Evolutionary conservation across 495 filamentous ascomycete species (phyloP).

Genomic region (Penicillium pancosmium): DNA sequence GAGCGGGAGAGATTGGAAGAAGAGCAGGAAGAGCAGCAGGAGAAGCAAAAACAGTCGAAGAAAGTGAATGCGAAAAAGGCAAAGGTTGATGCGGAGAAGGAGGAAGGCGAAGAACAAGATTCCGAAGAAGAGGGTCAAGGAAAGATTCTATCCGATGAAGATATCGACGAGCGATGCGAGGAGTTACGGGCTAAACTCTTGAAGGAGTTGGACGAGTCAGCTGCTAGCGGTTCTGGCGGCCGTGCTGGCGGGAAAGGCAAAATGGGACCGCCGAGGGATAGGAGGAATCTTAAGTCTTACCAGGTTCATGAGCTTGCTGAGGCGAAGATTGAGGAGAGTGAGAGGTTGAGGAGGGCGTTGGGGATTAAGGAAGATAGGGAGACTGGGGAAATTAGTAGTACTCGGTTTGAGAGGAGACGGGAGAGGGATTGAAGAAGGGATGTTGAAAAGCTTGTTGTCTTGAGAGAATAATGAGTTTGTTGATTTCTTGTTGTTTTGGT

Average conservation of each 20-base stretch:
- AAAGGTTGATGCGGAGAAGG: too few species aligned
- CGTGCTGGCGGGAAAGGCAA: not conserved
- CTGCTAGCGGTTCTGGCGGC: slow-evolving; percentile 6
- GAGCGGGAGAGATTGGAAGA: slow-evolving; percentile 88
- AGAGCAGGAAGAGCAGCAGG: slow-evolving; percentile 56
- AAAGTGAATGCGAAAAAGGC: slow-evolving; percentile 56
- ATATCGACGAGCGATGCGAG: slow-evolving; percentile 46
- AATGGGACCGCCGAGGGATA: slow-evolving; percentile 28
- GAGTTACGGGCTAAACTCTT: slow-evolving; percentile 28
- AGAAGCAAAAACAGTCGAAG: slow-evolving; percentile 54
- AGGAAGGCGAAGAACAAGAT: slow-evolving; percentile 69
- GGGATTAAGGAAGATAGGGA: slow-evolving; percentile 88
- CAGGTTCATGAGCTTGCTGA: slow-evolving; percentile 96
- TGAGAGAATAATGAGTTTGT: too few species aligned
- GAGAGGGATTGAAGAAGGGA: not conserved
- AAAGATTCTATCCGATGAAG: slow-evolving; percentile 21
- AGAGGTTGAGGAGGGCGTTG: slow-evolving; percentile 83
- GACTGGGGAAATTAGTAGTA: slow-evolving; percentile 72
- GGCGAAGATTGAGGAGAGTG: slow-evolving; percentile 95
- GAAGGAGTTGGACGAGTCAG: slow-evolving; percentile 33
- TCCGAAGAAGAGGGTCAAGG: slow-evolving; percentile 14
- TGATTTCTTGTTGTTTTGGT: too few species aligned
- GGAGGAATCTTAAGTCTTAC: slow-evolving; percentile 75
- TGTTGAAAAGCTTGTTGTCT: too few species aligned
- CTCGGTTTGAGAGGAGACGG: slow-evolving; percentile 40